Evolutionary conservation across 305 asterid species (phyloP).

Genomic region (Fraxinus albicans): DNA sequence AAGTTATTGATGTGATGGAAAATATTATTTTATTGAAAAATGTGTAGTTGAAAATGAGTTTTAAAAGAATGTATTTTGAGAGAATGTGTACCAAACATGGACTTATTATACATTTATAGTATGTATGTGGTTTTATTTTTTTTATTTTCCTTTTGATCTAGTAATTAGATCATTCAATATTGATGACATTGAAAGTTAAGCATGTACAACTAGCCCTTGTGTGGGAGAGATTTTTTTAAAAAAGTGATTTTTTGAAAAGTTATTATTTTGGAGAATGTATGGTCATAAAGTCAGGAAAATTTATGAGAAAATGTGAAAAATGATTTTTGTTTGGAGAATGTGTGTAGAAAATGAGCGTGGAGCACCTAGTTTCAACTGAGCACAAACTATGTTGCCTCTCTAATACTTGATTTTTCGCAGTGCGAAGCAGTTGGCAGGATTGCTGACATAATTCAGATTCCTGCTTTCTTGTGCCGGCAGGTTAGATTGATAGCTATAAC

Average conservation of each 20-base stretch:
- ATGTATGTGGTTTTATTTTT: not conserved
- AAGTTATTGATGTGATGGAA: too few species aligned
- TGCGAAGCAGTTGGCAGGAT: slow-evolving; percentile 97
- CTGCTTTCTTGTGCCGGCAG: slow-evolving; percentile 97
- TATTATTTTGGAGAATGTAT: not conserved
- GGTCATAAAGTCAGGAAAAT: not conserved
- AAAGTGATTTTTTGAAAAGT: not conserved
- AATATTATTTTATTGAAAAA: too few species aligned
- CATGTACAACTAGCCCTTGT: not conserved
- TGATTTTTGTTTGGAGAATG: not conserved
- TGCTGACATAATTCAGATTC: slow-evolving; percentile 94
- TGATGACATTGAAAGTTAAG: not conserved
- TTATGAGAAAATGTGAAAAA: not conserved
- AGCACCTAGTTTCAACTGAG: not conserved
- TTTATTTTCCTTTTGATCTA: not conserved
- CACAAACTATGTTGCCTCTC: not conserved
- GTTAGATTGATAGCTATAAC: slow-evolving; percentile 26
- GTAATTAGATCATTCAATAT: not conserved
- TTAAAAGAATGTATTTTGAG: too few species aligned
- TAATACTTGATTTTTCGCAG: slow-evolving; percentile 36
- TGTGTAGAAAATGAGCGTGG: not conserved
- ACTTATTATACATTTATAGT: not conserved
- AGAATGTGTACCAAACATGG: too few species aligned
- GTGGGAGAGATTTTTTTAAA: not conserved
- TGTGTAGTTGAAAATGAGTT: too few species aligned